Evolutionary conservation across 805 yeast genomes (phyloP).

Genomic region (Kodamaea sagamina): DNA sequence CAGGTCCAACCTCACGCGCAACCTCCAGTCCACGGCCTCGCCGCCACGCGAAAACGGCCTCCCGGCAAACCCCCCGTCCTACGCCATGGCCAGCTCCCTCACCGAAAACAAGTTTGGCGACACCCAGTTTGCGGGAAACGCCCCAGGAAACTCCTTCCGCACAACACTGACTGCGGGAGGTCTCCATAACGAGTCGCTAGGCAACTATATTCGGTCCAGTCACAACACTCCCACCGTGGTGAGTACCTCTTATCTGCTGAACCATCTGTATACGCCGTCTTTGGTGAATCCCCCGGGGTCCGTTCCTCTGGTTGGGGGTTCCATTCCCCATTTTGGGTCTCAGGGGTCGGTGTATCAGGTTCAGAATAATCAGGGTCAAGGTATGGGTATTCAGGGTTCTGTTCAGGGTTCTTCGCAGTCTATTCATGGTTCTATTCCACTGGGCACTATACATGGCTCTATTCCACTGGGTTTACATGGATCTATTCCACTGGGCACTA

Average conservation of each 20-base stretch:
- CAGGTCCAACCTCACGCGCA: constrained; percentile 12
- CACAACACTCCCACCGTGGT: constrained; percentile 49
- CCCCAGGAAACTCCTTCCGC: constrained; percentile 11
- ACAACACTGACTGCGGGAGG: constrained; percentile 3
- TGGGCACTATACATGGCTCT: constrained; percentile 6
- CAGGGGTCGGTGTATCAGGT: neutral
- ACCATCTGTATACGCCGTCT: constrained; percentile 39
- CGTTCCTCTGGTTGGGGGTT: constrained; percentile 2
- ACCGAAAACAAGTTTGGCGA: neutral
- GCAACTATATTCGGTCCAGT: constrained; percentile 40
- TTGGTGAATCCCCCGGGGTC: constrained; percentile 23
- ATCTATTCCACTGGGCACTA: constrained; percentile 14
- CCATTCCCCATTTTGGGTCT: constrained; percentile 1
- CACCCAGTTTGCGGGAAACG: neutral
- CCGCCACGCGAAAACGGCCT: constrained; percentile 4
- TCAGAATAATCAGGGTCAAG: constrained; percentile 4
- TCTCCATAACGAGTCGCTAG: constrained; percentile 17
- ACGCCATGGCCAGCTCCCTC: neutral
- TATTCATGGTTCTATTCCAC: constrained; percentile 7
- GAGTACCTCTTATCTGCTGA: constrained; percentile 45
- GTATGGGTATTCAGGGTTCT: neutral
- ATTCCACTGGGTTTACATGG: constrained; percentile 15
- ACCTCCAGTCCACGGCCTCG: constrained; percentile 6
- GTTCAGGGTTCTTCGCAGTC: constrained; percentile 7
- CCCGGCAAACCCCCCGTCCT: constrained; percentile 9